A percentile compares a stretch with the other conserved stretches of the same genome.
Conservation (phyloP, 2,329 filamentous ascomycete species). For the Aspergillus sp. region DNA sequence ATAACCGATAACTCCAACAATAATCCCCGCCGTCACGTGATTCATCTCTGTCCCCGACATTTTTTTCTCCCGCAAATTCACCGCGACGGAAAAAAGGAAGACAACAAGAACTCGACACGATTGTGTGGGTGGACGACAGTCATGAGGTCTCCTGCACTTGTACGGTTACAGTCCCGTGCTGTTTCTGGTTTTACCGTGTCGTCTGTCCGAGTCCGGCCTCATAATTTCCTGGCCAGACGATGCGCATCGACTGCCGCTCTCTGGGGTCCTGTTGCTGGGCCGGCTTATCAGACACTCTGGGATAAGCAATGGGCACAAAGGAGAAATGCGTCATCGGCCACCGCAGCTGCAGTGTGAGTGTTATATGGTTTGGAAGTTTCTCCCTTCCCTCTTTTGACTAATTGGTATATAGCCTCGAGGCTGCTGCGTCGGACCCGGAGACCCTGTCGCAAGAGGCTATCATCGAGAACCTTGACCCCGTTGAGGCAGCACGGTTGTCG, state of each 20-base stretch:
- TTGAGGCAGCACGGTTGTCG: slow-evolving; percentile 68
- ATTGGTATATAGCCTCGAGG: slow-evolving; percentile 39
- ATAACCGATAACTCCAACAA: no score
- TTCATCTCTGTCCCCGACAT: slow-evolving; percentile 29
- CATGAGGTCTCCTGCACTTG: slow-evolving; percentile 36
- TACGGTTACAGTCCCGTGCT: slow-evolving; percentile 33
- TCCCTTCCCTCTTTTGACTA: slow-evolving; percentile 2
- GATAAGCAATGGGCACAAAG: slow-evolving; percentile 36
- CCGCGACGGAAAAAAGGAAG: slow-evolving; percentile 16
- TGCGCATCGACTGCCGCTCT: slow-evolving; percentile 32
- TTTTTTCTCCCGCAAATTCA: slow-evolving; percentile 25
- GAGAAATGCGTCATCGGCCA: slow-evolving; percentile 36
- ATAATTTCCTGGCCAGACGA: slow-evolving; percentile 30
- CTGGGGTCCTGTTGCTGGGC: slow-evolving; percentile 24
- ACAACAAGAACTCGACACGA: slow-evolving; percentile 17
- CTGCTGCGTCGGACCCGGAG: slow-evolving; percentile 50
- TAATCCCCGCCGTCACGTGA: slow-evolving; percentile 18
- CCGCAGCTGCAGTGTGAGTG: slow-evolving; percentile 39
- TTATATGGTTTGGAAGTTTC: not conserved
- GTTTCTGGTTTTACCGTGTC: slow-evolving; percentile 30
- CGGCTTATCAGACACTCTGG: slow-evolving; percentile 29
- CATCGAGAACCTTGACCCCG: slow-evolving; percentile 69
- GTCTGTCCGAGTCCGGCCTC: slow-evolving; percentile 26
- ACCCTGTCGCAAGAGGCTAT: slow-evolving; percentile 56
- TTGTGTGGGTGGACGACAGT: slow-evolving; percentile 19